Conservation (phyloP, 2,329 filamentous ascomycete species). For the Mycosphaerelloides madeirae region DNA sequence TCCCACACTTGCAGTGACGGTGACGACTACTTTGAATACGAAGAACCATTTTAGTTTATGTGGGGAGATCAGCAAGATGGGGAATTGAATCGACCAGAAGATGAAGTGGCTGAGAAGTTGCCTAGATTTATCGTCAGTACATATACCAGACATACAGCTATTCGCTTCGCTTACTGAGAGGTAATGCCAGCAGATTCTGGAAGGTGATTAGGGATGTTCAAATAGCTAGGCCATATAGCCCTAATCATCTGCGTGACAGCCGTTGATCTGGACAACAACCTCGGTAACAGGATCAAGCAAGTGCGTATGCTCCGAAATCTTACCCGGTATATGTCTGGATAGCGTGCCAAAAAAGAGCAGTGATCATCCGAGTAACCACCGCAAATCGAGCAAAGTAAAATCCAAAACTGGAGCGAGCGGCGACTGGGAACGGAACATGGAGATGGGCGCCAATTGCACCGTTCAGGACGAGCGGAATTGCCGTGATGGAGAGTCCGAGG, state of each 20-base stretch:
- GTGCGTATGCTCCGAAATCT: too few relatives aligned
- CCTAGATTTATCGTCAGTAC: too few relatives aligned
- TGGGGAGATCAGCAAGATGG: constrained; percentile 49
- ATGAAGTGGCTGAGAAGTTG: constrained; percentile 55
- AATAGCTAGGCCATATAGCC: constrained; percentile 57
- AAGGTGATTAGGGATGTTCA: constrained; percentile 50
- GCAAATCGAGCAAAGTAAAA: constrained; percentile 55
- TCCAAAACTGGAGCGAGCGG: constrained; percentile 53
- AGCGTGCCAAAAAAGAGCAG: constrained; percentile 60
- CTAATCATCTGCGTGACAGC: constrained; percentile 49
- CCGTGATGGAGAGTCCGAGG: constrained; percentile 31
- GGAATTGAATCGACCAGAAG: constrained; percentile 54
- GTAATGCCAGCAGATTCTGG: constrained; percentile 50
- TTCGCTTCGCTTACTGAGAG: too few relatives aligned
- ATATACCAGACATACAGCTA: too few relatives aligned
- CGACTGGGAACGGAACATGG: constrained; percentile 54
- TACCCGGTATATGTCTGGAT: constrained; percentile 64
- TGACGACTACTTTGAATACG: constrained; percentile 36
- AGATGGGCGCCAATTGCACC: constrained; percentile 48
- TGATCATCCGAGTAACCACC: constrained; percentile 50
- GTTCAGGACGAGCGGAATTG: constrained; percentile 26
- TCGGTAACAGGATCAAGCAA: too few relatives aligned
- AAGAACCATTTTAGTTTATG: constrained; percentile 46
- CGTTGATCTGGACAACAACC: too few relatives aligned
- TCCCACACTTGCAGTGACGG: constrained; percentile 51